Base-by-base conservation (phyloP, 2,329 filamentous ascomycete genomes). In the Phialophora chinensis region DNA sequence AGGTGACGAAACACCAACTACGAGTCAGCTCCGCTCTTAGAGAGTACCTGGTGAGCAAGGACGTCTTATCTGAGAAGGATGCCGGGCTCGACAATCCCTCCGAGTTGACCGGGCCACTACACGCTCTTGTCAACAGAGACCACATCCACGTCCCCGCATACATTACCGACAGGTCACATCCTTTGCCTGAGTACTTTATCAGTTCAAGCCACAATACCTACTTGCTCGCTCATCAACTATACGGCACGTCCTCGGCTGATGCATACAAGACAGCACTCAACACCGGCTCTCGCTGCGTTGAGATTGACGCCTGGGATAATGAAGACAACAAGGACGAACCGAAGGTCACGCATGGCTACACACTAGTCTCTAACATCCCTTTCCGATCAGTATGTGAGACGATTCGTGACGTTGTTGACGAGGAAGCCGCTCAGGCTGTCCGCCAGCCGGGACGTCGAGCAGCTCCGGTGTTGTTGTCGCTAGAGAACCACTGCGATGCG, bases 201-300 rank as follows among this genome's bases (percentile, higher is more conserved):
- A 72, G 69, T 35, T 72, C 70, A 20, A 71, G 69, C 50, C 71
- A 73, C 55, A 73, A 73, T 60, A 73, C 71, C 29, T 73, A 73
- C 52, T 50, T 73, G 33, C 14, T 67, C 6, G 71, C 69, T 14
- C 64, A 71, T 42, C 71, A 73, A 60, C 66, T 73, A 3, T 72
- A 72, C 44, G 71, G 71, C 23, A 60, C 52, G 54, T 66, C 70
- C 27, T 69, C 70, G 4, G 69, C 67, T n/a, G 62, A 66, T 60
- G 69, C 63, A 10, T 73, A 73, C 57, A 60, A 66, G 54, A 66
- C 57, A 35, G 67, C 70, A 20, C 63, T 73, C 25, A 66, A 53
- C 8, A 63, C 67, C 12, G 71, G 71, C 33, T 63, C 70, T 5
- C 67, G 71, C 33, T 73, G 70, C 53, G 71, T 73, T 20, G 71